Conservation (phyloP, 1,284 basidiomycete species). For the Ustilago shanxiensis region DNA sequence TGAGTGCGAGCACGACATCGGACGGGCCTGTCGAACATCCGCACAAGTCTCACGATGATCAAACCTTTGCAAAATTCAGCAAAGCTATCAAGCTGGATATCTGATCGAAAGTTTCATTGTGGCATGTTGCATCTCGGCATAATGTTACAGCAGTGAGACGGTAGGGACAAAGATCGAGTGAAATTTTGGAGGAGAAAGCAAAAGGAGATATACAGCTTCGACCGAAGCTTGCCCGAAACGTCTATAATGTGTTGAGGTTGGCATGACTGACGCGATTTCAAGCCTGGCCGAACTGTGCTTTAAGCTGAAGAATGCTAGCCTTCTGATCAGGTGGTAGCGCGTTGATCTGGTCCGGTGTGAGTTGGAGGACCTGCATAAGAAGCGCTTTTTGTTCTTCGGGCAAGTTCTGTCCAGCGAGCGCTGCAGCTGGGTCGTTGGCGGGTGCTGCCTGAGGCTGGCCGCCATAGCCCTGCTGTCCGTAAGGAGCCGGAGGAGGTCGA, state of each 20-base stretch:
- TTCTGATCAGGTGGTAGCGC: slow-evolving; percentile 84
- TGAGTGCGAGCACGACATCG: too few species aligned
- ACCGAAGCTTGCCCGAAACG: neutral
- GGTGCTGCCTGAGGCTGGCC: slow-evolving; percentile 29
- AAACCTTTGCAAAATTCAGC: too few species aligned
- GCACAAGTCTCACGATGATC: too few species aligned
- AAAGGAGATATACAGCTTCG: neutral
- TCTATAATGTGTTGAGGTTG: neutral
- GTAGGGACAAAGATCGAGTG: neutral
- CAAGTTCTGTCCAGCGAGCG: slow-evolving; percentile 48
- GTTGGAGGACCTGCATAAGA: slow-evolving; percentile 79
- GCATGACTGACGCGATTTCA: slow-evolving; percentile 1
- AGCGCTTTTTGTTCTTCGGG: slow-evolving; percentile 64
- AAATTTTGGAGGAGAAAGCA: neutral
- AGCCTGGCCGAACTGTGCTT: slow-evolving; percentile 66
- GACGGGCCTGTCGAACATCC: too few species aligned
- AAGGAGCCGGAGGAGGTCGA: slow-evolving; percentile 34
- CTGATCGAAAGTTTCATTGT: neutral
- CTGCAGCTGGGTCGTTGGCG: slow-evolving; percentile 48
- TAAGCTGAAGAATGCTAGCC: slow-evolving; percentile 81
- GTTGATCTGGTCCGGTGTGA: slow-evolving; percentile 89
- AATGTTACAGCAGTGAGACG: slow-evolving; percentile 16
- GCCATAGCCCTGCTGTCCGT: slow-evolving; percentile 32
- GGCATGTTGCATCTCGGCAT: neutral
- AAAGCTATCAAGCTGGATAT: neutral